phyloP scores from a whole-genome alignment of 2,329 filamentous ascomycete genomes.

The Sporothrix protearum region DNA sequence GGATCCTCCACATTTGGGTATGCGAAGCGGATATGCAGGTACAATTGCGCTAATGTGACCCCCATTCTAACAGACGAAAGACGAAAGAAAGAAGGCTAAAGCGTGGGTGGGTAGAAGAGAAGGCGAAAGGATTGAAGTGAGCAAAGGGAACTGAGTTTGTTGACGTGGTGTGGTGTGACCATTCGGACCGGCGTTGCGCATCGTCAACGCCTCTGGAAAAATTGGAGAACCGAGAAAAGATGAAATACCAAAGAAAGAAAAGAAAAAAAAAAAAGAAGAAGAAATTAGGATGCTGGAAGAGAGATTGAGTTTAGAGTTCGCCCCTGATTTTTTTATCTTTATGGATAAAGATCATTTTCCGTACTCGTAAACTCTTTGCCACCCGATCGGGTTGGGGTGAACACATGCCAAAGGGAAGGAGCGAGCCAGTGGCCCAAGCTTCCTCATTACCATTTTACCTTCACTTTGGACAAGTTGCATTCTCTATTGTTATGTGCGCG shows the following conservation, averaged over 20 bases:
- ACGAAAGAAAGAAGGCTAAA: not conserved
- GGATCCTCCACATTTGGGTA: constrained; percentile 7
- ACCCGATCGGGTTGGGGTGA: not conserved
- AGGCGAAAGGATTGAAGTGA: not conserved
- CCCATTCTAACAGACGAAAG: constrained; percentile 2
- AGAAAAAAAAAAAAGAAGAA: no score
- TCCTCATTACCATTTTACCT: not conserved
- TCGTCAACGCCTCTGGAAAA: not conserved
- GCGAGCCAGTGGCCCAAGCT: not conserved
- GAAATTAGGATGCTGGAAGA: not conserved
- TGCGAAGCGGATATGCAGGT: constrained; percentile 22
- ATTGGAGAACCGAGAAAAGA: not conserved
- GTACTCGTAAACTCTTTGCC: not conserved
- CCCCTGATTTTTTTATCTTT: not conserved
- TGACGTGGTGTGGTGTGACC: constrained; percentile 4
- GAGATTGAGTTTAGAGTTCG: not conserved
- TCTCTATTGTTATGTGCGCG: not conserved
- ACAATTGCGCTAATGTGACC: constrained; percentile 15
- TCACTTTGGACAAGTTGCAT: not conserved
- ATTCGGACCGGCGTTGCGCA: constrained; percentile 3
- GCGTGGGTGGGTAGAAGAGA: not conserved
- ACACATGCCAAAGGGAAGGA: constrained; percentile 4
- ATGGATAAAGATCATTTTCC: not conserved
- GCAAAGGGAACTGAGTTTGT: not conserved
- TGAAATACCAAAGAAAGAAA: not conserved